A percentile compares a stretch with the other conserved stretches of the same genome.
These are phyloP conservation scores for Talaromyces sp. DNA, from an alignment of 2,329 filamentous ascomycete species.

Conservation along the genomic window DNA sequence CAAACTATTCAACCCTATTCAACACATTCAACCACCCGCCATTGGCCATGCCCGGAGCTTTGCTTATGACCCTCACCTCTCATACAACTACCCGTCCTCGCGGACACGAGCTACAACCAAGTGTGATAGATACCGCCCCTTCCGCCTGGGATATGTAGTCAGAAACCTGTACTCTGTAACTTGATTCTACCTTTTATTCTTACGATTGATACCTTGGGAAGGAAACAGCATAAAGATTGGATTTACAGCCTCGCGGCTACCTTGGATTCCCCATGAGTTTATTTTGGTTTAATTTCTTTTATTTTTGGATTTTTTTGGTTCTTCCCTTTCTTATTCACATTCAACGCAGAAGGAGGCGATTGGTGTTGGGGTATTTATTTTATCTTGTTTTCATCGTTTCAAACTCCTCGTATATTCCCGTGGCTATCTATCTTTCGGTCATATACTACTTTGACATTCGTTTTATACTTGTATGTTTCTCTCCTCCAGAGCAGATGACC, in stretches of 20 bases:
- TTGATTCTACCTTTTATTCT: constrained; percentile 8
- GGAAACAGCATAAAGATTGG: constrained; percentile 23
- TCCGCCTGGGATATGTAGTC: background rate
- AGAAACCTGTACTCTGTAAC: constrained; percentile 8
- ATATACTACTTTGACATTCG: constrained; percentile 5
- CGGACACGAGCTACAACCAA: constrained; percentile 23
- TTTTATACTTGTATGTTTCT: background rate
- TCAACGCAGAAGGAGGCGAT: constrained; percentile 17
- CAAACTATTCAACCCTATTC: constrained; percentile 2
- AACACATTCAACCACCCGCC: background rate
- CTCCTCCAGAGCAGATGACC: background rate
- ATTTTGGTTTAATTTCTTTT: background rate
- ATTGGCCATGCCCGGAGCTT: constrained; percentile 15
- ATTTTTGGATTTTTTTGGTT: background rate
- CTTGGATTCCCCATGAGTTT: constrained; percentile 14
- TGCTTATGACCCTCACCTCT: constrained; percentile 2
- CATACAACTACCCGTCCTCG: constrained; percentile 24
- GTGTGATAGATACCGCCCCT: background rate
- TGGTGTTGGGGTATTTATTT: constrained; percentile 20
- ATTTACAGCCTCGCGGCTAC: constrained; percentile 21
- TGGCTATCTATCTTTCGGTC: constrained; percentile 4
- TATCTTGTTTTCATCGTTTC: constrained; percentile 2
- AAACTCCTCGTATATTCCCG: constrained; percentile 3
- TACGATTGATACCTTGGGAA: constrained; percentile 13
- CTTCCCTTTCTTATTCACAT: background rate